Evolutionary conservation across 495 filamentous ascomycete species (phyloP).

Genomic region (Xylaria nigripes): DNA sequence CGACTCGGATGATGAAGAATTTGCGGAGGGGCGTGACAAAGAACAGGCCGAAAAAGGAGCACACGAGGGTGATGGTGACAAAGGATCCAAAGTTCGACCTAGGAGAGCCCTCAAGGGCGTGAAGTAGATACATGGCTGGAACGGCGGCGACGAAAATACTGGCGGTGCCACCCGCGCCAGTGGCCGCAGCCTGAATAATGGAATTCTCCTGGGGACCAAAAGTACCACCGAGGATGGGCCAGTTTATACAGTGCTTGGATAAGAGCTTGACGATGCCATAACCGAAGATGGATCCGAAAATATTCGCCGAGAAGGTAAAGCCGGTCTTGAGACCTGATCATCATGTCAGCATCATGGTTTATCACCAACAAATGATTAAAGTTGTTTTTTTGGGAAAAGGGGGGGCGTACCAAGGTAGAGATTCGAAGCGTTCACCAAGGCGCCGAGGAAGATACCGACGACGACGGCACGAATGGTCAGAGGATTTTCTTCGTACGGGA

Average conservation of each 20-base stretch:
- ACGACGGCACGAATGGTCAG: slow-evolving; percentile 51
- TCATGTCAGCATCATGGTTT: slow-evolving; percentile 18
- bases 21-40: slow-evolving; percentile 60
- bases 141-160: slow-evolving; percentile 56
- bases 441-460: slow-evolving; percentile 50
- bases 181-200: slow-evolving; percentile 57
- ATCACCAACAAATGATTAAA: neutral
- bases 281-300: slow-evolving; percentile 57
- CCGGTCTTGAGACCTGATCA: slow-evolving; percentile 52
- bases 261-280: slow-evolving; percentile 55
- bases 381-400: neutral
- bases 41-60: slow-evolving; percentile 61
- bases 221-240: slow-evolving; percentile 51
- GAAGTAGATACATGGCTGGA: slow-evolving; percentile 54
- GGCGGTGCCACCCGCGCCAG: slow-evolving; percentile 54
- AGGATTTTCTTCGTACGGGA: slow-evolving; percentile 40
- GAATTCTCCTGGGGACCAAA: slow-evolving; percentile 63
- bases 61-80: slow-evolving; percentile 52
- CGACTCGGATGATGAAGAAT: slow-evolving; percentile 62
- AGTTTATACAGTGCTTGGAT: slow-evolving; percentile 37
- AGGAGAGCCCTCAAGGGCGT: slow-evolving; percentile 42
- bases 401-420: slow-evolving; percentile 49
- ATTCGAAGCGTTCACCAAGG: slow-evolving; percentile 56
- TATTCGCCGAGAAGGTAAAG: slow-evolving; percentile 52
- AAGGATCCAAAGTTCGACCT: slow-evolving; percentile 50